A percentile compares a stretch with the other conserved stretches of the same genome.
Evolutionary conservation across 2,329 filamentous ascomycete species (phyloP).

Genomic region (Aspergillus novoparasiticus): DNA sequence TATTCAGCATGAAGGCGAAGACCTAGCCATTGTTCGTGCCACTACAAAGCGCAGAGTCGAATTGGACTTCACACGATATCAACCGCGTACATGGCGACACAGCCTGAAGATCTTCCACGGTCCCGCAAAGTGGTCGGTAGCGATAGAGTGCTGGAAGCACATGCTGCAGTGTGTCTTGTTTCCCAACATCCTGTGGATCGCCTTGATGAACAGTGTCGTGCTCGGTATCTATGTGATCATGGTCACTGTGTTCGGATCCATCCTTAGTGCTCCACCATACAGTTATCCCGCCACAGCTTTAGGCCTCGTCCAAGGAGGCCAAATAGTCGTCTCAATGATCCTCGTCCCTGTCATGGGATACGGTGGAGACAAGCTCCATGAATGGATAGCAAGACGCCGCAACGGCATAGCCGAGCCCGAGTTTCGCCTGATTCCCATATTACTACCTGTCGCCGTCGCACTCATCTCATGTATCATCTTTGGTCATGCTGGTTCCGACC

Average conservation of each 20-base stretch:
- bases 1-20: background rate
- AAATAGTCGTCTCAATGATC: background rate
- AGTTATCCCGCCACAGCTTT: background rate
- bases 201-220: conserved; percentile 14
- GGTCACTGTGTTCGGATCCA: conserved; percentile 5
- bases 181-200: conserved; percentile 14
- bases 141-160: conserved; percentile 14
- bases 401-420: background rate
- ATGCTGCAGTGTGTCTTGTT: conserved; percentile 14
- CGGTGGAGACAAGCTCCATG: background rate
- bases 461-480: background rate
- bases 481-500: background rate
- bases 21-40: background rate
- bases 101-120: background rate
- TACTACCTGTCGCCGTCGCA: background rate
- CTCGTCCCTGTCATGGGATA: background rate
- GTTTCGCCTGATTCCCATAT: background rate
- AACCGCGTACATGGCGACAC: background rate
- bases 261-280: background rate
- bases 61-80: background rate
- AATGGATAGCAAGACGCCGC: background rate
- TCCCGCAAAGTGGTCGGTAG: conserved; percentile 5
- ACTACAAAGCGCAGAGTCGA: background rate
- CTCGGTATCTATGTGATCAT: conserved; percentile 17
- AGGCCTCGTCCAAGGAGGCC: background rate